phyloP scores from a whole-genome alignment of 306 rosid genomes.

The Canavalia ensiformis region DNA sequence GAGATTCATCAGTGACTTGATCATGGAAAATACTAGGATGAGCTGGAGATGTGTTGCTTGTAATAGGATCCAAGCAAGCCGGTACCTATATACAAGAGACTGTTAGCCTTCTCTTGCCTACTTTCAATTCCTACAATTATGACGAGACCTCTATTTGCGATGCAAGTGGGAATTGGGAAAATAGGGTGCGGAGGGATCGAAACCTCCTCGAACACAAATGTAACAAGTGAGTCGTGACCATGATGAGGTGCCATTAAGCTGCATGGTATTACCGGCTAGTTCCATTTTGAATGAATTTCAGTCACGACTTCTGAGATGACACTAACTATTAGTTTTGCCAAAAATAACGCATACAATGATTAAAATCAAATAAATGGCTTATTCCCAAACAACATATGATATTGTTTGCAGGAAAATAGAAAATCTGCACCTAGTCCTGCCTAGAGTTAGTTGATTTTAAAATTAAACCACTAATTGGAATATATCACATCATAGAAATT shows the following conservation, averaged over 20 bases:
- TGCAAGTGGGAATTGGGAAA: no score
- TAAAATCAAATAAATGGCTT: no score
- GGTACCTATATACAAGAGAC: conserved; percentile 67
- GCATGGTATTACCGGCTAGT: not conserved
- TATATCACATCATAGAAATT: not conserved
- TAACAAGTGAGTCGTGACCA: not conserved
- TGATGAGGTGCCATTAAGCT: not conserved
- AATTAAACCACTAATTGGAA: conserved; percentile 29
- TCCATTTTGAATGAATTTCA: no score
- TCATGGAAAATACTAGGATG: conserved; percentile 44
- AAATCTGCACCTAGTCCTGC: no score
- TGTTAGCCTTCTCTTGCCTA: conserved; percentile 20
- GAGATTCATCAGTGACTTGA: conserved; percentile 46
- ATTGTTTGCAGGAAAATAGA: no score
- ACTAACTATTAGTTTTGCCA: no score
- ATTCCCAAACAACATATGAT: no score
- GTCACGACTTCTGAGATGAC: no score
- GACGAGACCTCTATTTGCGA: no score
- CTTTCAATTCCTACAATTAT: not conserved
- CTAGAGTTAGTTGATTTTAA: conserved; percentile 11
- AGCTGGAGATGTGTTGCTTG: conserved; percentile 43
- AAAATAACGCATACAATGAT: no score
- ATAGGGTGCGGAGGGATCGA: no score
- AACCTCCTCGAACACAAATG: no score
- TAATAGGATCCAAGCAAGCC: conserved; percentile 56